Percentiles rank a stretch among this genome's conserved stretches.
phyloP scores from a whole-genome alignment of 306 rosid genomes.

The Rosa multiflora region DNA sequence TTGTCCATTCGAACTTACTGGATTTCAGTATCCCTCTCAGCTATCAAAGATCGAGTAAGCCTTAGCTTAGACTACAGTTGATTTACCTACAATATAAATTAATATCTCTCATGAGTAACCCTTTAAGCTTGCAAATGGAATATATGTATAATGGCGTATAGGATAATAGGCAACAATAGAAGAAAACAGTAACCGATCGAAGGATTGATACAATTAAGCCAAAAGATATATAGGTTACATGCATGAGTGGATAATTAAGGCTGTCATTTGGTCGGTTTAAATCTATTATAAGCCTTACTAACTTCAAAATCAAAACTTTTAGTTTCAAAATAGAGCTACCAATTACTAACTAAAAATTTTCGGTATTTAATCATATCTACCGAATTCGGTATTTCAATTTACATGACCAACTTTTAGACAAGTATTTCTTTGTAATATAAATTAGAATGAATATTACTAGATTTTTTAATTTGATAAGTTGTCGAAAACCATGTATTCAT shows the following conservation, averaged over 20 bases:
- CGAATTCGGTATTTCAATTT: too few relatives aligned
- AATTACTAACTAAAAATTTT: too few relatives aligned
- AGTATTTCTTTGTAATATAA: too few relatives aligned
- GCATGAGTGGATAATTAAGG: background rate
- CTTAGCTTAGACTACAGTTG: constrained; percentile 85
- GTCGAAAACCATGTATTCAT: too few relatives aligned
- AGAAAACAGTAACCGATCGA: background rate
- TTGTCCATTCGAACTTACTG: constrained; percentile 76
- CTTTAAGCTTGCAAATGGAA: background rate
- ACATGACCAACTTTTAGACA: too few relatives aligned
- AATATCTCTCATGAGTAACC: background rate
- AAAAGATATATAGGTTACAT: background rate
- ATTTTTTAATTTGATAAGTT: too few relatives aligned
- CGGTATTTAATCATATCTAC: too few relatives aligned
- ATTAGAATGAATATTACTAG: too few relatives aligned
- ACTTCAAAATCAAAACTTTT: too few relatives aligned
- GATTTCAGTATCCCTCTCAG: constrained; percentile 86
- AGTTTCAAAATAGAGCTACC: too few relatives aligned
- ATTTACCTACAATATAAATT: constrained; percentile 60
- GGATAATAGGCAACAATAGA: constrained; percentile 1
- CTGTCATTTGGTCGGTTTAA: too few relatives aligned
- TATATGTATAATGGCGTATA: background rate
- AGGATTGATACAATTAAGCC: background rate
- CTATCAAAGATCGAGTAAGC: constrained; percentile 92
- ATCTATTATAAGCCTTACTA: too few relatives aligned